Evolutionary conservation across 768 basidiomycete species (phyloP).

Genomic region (Hygrophoropsis aurantiaca): DNA sequence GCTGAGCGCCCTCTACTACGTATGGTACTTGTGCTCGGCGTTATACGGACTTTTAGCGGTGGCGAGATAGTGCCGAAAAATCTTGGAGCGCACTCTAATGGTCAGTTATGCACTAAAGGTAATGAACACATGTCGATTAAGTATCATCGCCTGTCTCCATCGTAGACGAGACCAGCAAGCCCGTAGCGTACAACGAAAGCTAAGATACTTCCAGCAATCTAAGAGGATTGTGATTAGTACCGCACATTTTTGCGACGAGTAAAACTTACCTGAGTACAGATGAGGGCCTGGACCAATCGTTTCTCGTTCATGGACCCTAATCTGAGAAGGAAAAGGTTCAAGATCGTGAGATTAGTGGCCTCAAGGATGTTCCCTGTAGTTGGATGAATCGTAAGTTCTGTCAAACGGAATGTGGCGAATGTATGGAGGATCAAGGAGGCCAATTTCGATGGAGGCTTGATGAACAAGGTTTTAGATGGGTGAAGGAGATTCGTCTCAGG

Average conservation of each 20-base stretch:
- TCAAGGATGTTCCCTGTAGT: slow-evolving; percentile 60
- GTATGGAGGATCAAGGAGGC: slow-evolving; percentile 56
- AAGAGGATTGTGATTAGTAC: slow-evolving; percentile 8
- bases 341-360: slow-evolving; percentile 86
- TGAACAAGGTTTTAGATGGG: slow-evolving; percentile 69
- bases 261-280: slow-evolving; percentile 64
- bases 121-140: background rate
- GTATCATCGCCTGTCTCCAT: slow-evolving; percentile 78
- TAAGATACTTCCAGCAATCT: slow-evolving; percentile 73
- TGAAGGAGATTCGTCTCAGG: slow-evolving; percentile 70
- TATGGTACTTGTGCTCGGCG: slow-evolving; percentile 2
- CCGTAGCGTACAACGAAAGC: slow-evolving; percentile 92
- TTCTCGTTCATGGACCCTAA: slow-evolving; percentile 88
- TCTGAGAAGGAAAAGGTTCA: slow-evolving; percentile 80
- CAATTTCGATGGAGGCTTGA: slow-evolving; percentile 53
- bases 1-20: background rate
- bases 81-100: background rate
- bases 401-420: slow-evolving; percentile 63
- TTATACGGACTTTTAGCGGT: slow-evolving; percentile 13
- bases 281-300: slow-evolving; percentile 68
- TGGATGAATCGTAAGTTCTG: slow-evolving; percentile 58
- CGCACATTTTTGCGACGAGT: background rate
- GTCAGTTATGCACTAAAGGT: no score
- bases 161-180: slow-evolving; percentile 85
- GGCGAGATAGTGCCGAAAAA: background rate